Evolutionary conservation across 2,329 filamentous ascomycete species (phyloP), one percentile per base, ranked within the genome.

Genomic region (Sporothrix sp.): DNA sequence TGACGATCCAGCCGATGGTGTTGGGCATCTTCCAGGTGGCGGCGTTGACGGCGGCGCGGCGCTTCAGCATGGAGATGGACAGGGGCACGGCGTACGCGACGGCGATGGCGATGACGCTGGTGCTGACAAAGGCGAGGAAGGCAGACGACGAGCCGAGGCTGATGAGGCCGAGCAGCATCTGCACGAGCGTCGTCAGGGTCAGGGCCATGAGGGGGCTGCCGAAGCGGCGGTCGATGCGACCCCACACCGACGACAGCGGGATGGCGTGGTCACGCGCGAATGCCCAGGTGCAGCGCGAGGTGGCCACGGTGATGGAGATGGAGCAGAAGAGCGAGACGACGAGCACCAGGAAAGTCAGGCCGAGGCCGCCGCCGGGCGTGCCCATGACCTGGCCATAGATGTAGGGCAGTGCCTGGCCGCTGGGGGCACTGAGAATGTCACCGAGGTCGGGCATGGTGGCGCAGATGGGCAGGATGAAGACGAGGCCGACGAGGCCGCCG

Each of bases 401-500:
- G 58, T 73, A 71, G 4, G 68, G 63, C 14, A 73, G 62, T 0
- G 71, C 71, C 7, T 73, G 63, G 1, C 66, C 66, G 7, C 69
- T 72, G 46, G 63, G 63, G 9, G 68, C 71, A 4, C 59, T 58
- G 48, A 68, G 63, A 1, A 78, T 63, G 1, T 64, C 65, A 36
- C 65, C 59, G 45, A 72, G 72, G 56, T 75, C 68, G 40, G 72
- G 70, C 42, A 75, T 69, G 1, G 67, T 71, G 57, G 74, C 77
- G 66, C 77, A 75, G 45, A 78, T 68, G 7, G 66, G 65, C 25
- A 77, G 65, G 2, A 74, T 63, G 11, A 54, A 54, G 10, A 54
- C 46, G 2, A 54, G 49, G 9, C 52, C 52, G 6, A 44, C 52
- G 13, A 54, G 38, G 36, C 52, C 50, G 3, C 52, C 52, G 14